phyloP scores from a whole-genome alignment of 257 asterid species.

The Thymus mandschuricus region DNA sequence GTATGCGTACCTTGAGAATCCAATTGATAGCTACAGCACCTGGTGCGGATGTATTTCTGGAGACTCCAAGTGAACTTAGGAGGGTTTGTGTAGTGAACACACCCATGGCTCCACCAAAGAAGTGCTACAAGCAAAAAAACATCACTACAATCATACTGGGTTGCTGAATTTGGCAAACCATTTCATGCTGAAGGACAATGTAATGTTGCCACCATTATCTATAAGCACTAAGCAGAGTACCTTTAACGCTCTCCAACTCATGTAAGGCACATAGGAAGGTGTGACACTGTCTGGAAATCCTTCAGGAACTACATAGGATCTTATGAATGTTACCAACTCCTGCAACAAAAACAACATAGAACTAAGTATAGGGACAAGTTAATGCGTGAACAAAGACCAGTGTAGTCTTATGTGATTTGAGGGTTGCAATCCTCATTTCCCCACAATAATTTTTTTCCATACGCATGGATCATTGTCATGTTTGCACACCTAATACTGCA shows the following conservation, averaged over 20 bases:
- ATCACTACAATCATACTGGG: slow-evolving; percentile 30
- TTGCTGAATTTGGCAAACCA: neutral
- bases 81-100: slow-evolving; percentile 98
- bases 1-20: slow-evolving; percentile 86
- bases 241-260: slow-evolving; percentile 99
- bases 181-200: slow-evolving; percentile 10
- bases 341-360: slow-evolving; percentile 35
- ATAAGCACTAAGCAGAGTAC: slow-evolving; percentile 39
- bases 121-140: slow-evolving; percentile 63
- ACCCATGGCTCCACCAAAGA: slow-evolving; percentile 99
- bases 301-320: slow-evolving; percentile 95
- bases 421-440: slow-evolving; percentile 1
- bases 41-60: slow-evolving; percentile 60
- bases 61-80: slow-evolving; percentile 81
- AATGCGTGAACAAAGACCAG: slow-evolving; percentile 3
- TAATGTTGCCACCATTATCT: slow-evolving; percentile 17
- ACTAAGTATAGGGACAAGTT: slow-evolving; percentile 7
- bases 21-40: slow-evolving; percentile 98
- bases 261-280: slow-evolving; percentile 96
- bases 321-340: slow-evolving; percentile 76
- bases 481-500: slow-evolving; percentile 9
- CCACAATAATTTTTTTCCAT: neutral
- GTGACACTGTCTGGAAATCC: slow-evolving; percentile 93
- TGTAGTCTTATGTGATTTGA: neutral
- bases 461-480: neutral